Evolutionary conservation across 208 protist genomes (phyloP), one percentile per base, ranked within the genome.

Genomic region (Leptomonas pyrrhocoris): DNA sequence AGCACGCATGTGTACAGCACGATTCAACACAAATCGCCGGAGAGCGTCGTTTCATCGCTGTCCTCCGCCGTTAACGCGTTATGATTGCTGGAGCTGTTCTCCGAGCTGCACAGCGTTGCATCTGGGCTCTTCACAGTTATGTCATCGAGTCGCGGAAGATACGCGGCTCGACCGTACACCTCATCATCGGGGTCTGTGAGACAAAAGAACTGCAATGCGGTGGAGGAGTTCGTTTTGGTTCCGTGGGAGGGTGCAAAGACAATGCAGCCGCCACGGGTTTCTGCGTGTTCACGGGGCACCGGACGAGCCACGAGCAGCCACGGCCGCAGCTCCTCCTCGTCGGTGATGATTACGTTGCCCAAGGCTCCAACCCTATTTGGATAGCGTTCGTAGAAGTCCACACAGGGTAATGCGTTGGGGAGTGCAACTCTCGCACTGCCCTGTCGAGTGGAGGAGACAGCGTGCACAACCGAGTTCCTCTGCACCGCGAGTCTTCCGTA

Each of bases 131-230:
- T 21, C n/a, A 18, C 12, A n/a, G 16, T 23, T 16, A 2, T 28
- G 55, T 16, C 18, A 6, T 9, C 12, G 5, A 23, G 9, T 31
- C 36, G 55, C 13, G 55, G 34, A 15, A 60, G 38, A n/a, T 62
- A 62, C 12, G 40, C 57, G 30, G 57, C 57, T 1, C 57, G 57
- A 9, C 57, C 57, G 19, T 62, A 62, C 0, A 62, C 57, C 23
- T 48, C 57, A 23, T 62, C 57, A 23, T 62, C 57, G 21, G 57
- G 34, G 40, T 62, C 57, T 1, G 57, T 62, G 25, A 62, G 13
- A 15, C 57, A 50, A 43, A 36, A 50, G 21, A 36, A 62, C 36
- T 7, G 21, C n/a, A 21, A n/a, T 5, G 45, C 8, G 5, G 45
- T 21, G 6, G 45, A 49, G 12, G 45, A 49, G 21, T 23, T 16